Conservation (phyloP, 352 stramenopile species). For the Pythium chondricola region DNA sequence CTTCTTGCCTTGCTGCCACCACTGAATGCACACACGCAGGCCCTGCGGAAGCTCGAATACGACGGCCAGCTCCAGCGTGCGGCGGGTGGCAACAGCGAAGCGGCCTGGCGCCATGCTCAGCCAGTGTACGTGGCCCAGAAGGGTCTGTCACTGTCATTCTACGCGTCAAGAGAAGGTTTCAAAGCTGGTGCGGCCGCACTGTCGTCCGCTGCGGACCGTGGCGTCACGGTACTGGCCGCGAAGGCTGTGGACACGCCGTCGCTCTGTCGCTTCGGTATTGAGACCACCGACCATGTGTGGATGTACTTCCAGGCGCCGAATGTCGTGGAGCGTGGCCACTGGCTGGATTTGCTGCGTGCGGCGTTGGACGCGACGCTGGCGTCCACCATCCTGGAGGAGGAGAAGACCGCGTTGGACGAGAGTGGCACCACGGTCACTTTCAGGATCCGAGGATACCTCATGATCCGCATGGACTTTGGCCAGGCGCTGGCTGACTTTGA, state of each 20-base stretch:
- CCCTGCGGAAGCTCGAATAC: constrained; percentile 14
- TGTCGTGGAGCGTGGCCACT: constrained; percentile 16
- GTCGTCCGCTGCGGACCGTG: constrained; percentile 9
- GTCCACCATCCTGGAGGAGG: constrained; percentile 16
- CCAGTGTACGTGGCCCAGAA: constrained; percentile 40
- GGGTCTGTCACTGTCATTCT: constrained; percentile 40
- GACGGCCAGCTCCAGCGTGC: constrained; percentile 14
- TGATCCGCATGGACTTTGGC: constrained; percentile 18
- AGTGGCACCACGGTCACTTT: background rate
- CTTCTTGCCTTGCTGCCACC: constrained; percentile 15
- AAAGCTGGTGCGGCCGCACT: constrained; percentile 27
- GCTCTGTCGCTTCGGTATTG: constrained; percentile 21
- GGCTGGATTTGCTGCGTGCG: constrained; percentile 25
- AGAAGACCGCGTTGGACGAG: background rate
- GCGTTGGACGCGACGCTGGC: constrained; percentile 24
- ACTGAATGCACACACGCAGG: constrained; percentile 10
- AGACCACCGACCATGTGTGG: constrained; percentile 27
- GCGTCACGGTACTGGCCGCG: constrained; percentile 29
- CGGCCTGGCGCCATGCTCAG: constrained; percentile 32
- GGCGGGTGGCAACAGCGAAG: constrained; percentile 11
- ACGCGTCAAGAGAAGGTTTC: constrained; percentile 51
- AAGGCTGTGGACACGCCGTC: constrained; percentile 11
- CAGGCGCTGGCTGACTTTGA: constrained; percentile 9
- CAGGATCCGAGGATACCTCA: constrained; percentile 13
- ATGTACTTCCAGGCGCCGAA: constrained; percentile 26